A percentile compares a stretch with the other conserved stretches of the same genome.
These are phyloP conservation scores for Forsythia suspensa DNA, from an alignment of 257 asterid genomes.

Conservation along the genomic window DNA sequence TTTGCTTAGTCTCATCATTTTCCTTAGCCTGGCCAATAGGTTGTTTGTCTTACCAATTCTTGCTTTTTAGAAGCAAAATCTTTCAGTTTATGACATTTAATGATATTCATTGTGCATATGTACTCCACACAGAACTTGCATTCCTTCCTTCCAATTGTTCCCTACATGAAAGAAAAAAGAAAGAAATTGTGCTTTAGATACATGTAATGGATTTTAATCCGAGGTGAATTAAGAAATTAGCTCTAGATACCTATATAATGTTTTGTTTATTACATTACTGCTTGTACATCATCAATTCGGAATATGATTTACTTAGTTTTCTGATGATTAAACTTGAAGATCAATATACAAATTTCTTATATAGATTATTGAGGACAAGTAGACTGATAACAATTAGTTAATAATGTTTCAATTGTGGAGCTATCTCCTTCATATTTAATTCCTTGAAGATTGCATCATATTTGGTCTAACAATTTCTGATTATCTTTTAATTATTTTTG, in stretches of 20 bases:
- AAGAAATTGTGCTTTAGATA: neutral
- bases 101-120: neutral
- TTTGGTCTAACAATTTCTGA: neutral
- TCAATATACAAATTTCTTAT: neutral
- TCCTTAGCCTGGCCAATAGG: neutral
- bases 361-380: neutral
- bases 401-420: neutral
- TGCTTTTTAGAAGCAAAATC: neutral
- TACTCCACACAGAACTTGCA: neutral
- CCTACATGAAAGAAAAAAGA: neutral
- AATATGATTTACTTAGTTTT: neutral
- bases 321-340: slow-evolving; percentile 3
- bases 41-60: neutral
- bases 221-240: neutral
- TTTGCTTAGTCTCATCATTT: neutral
- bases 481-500: neutral
- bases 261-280: neutral
- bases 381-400: neutral
- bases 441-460: slow-evolving; percentile 6
- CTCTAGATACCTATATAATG: neutral
- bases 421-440: slow-evolving; percentile 5
- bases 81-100: neutral
- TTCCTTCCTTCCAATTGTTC: neutral
- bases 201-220: neutral
- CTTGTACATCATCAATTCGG: neutral